phyloP scores from a whole-genome alignment of 2,329 filamentous ascomycete genomes.

The Uncinocarpus reesii region DNA sequence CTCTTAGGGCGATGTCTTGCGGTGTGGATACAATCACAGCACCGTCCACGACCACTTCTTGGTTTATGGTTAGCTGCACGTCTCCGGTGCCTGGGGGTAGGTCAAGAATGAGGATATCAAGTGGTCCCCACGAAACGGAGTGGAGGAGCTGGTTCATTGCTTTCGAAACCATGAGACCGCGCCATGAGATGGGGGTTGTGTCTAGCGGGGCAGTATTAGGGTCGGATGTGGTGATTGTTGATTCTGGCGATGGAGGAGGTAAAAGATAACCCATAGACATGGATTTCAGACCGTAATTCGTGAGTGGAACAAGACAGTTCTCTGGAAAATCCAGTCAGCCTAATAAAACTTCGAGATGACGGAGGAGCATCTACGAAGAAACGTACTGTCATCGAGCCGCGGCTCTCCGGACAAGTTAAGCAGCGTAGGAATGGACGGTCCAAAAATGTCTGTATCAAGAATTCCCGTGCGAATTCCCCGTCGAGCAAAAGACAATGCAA shows the following conservation, averaged over 20 bases:
- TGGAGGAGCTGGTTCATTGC: constrained; percentile 90
- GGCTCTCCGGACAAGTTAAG: constrained; percentile 74
- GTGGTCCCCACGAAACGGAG: constrained; percentile 82
- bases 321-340: constrained; percentile 20
- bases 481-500: constrained; percentile 76
- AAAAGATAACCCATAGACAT: constrained; percentile 99
- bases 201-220: constrained; percentile 31
- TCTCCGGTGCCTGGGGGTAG: constrained; percentile 91
- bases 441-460: constrained; percentile 92
- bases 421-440: constrained; percentile 84
- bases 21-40: constrained; percentile 80
- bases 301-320: constrained; percentile 64
- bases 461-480: constrained; percentile 75
- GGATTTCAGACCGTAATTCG: constrained; percentile 89
- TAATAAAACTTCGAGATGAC: not conserved
- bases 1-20: constrained; percentile 82
- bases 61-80: constrained; percentile 90
- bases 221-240: constrained; percentile 26
- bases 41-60: constrained; percentile 84
- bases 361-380: not conserved
- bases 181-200: constrained; percentile 76
- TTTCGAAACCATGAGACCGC: constrained; percentile 95
- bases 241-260: constrained; percentile 43
- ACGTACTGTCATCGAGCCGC: constrained; percentile 59
- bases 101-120: constrained; percentile 84